Evolutionary conservation across 495 filamentous ascomycete species (phyloP).

Genomic region (Polyplosphaeria fusca): DNA sequence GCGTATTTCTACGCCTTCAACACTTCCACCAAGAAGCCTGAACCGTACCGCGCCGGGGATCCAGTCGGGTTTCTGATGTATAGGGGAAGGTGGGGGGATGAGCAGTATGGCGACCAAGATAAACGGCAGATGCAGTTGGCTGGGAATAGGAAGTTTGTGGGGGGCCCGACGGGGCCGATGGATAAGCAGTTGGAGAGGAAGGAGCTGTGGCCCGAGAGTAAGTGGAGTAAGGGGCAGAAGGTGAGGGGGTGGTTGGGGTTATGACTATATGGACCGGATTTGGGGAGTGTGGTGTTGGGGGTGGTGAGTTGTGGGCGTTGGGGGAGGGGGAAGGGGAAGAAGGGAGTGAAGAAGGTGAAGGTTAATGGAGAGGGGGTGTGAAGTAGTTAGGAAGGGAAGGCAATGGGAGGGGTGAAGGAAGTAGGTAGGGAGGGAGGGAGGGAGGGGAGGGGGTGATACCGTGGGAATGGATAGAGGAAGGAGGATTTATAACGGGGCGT

Average conservation of each 20-base stretch:
- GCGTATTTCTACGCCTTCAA: constrained; percentile 53
- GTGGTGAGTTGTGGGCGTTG: constrained; percentile 6
- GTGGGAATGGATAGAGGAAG: background rate
- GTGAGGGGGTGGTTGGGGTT: constrained; percentile 2
- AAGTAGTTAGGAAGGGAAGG: background rate
- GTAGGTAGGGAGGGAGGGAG: background rate
- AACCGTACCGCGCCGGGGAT: constrained; percentile 27
- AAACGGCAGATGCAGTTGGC: constrained; percentile 13
- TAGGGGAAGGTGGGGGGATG: constrained; percentile 57
- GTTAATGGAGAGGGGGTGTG: constrained; percentile 17
- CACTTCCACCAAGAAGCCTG: constrained; percentile 25
- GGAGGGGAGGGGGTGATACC: background rate
- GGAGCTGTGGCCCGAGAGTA: constrained; percentile 27
- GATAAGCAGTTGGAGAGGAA: constrained; percentile 30
- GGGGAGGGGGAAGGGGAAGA: constrained; percentile 15
- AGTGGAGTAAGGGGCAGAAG: constrained; percentile 7
- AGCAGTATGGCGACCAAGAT: constrained; percentile 48
- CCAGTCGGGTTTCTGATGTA: constrained; percentile 53
- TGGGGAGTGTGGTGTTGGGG: background rate
- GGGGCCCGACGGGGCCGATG: constrained; percentile 29
- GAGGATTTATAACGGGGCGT: background rate
- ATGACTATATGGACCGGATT: background rate
- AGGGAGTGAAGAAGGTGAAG: constrained; percentile 3
- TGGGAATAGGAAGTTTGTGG: constrained; percentile 24
- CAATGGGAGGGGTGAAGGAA: background rate